Base-by-base conservation (phyloP, 345 rosid genomes). In the Isatis tinctoria region DNA sequence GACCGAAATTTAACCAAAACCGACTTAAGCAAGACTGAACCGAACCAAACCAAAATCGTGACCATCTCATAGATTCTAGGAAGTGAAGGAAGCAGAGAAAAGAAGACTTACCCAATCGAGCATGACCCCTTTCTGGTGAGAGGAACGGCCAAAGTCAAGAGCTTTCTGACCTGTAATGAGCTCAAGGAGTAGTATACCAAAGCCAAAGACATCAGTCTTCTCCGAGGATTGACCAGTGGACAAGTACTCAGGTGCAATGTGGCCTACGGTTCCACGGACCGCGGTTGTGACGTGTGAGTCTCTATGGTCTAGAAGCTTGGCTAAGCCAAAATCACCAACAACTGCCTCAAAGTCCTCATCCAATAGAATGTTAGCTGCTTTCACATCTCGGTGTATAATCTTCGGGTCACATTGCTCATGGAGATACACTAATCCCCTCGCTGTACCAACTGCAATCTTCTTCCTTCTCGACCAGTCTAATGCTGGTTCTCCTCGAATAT, bases 311-410 rank as follows among this genome's bases (percentile, higher is more conserved):
- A 93, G 60, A 77, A 93, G 98, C 90, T 93, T 93, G 24, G 98
- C 98, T 78, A 93, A 79, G 62, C 98, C 98, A 30, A 93, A 93
- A 85, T 93, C 98, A 13, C 98, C 98, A 51, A 93, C 98, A 32
- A 93, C 93, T n/a, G 98, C 98, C 76, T 93, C 98, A 60, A 90
- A 90, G 58, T 88, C 97, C 69, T 85, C 96, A 78, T 93, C 98
- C 79, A 90, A 74, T 60, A 93, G 80, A 78, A 93, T 93, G 79
- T 90, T 93, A 82, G 97, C 98, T 6, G 98, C 98, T 78, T 93
- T 93, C 74, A 93, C 98, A 78, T 93, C 98, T 2, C 98, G 85
- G 76, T 93, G 98, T 43, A 93, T 93, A 14, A 93, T 93, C 80
- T 90, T 93, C 1, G 96, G 98, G 65, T 93, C 98, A 22, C 98